Evolutionary conservation across 2,329 filamentous ascomycete species (phyloP).

Genomic region (Sporothrix brunneoviolacea): DNA sequence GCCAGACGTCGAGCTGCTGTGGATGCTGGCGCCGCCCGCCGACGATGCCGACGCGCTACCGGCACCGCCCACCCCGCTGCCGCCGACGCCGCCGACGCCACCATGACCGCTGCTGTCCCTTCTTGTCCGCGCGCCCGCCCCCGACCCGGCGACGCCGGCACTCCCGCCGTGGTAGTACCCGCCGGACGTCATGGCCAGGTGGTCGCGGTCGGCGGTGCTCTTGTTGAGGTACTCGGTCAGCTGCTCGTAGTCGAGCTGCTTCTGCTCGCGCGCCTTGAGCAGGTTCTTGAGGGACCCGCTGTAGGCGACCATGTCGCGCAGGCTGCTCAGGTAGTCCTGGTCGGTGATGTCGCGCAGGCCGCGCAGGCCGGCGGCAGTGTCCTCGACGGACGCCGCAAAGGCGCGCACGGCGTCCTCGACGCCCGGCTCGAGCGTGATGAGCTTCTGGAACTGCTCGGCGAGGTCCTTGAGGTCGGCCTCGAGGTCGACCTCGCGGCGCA

Average conservation of each 20-base stretch:
- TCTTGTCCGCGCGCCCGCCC: constrained; percentile 14
- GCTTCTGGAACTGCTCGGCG: constrained; percentile 88
- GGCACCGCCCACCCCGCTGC: neutral
- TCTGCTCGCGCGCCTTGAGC: constrained; percentile 89
- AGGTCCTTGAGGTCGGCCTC: constrained; percentile 85
- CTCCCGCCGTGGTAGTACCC: constrained; percentile 38
- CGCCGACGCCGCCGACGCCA: neutral
- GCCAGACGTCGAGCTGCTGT: neutral
- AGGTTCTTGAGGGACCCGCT: constrained; percentile 79
- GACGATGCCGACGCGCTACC: neutral
- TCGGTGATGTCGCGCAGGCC: constrained; percentile 86
- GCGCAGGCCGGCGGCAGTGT: constrained; percentile 71
- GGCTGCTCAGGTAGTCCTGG: constrained; percentile 85
- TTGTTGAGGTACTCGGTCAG: constrained; percentile 94
- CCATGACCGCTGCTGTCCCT: neutral
- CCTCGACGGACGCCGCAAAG: constrained; percentile 80
- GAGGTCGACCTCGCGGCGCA: constrained; percentile 78
- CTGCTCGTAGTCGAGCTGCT: constrained; percentile 95
- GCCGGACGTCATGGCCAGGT: constrained; percentile 48
- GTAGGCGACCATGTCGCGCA: constrained; percentile 95
- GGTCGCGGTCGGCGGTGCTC: constrained; percentile 78
- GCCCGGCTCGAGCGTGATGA: constrained; percentile 81
- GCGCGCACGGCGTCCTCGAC: constrained; percentile 75
- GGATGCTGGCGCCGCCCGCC: neutral
- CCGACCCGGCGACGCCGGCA: neutral